Conservation (phyloP, 768 basidiomycete species). For the Macrolepiota albuminosa region DNA sequence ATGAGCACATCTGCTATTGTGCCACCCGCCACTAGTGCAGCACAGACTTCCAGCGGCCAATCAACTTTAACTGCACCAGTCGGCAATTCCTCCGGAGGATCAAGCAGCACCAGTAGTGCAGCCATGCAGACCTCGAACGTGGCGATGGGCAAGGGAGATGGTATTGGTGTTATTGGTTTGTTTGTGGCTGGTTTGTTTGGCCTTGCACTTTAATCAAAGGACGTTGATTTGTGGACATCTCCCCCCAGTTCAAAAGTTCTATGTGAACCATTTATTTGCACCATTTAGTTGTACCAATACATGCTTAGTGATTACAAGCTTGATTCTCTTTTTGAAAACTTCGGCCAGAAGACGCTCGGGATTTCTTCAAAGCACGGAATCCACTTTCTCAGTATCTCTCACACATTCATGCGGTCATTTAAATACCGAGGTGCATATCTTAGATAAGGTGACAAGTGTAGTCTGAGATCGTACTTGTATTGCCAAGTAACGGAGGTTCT, state of each 20-base stretch:
- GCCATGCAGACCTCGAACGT: not conserved
- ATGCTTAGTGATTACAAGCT: too few species aligned
- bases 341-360: too few species aligned
- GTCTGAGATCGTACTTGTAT: too few species aligned
- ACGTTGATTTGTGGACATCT: not conserved
- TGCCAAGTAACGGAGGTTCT: too few species aligned
- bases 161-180: not conserved
- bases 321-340: too few species aligned
- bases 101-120: not conserved
- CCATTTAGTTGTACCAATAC: not conserved
- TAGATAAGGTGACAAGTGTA: too few species aligned
- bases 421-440: too few species aligned
- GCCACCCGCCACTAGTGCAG: not conserved
- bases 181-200: conserved; percentile 2
- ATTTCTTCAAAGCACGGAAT: too few species aligned
- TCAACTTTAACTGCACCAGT: not conserved
- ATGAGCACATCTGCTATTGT: not conserved
- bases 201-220: conserved; percentile 2
- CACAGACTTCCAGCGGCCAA: not conserved
- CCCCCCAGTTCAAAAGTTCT: not conserved
- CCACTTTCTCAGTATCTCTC: too few species aligned
- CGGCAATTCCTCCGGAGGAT: not conserved
- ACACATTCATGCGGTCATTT: too few species aligned
- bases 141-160: conserved; percentile 1
- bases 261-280: not conserved